These are phyloP conservation scores for Phascolomyces articulosus DNA, from an alignment of 371 early-diverging fungal genomes.

Conservation along the genomic window DNA sequence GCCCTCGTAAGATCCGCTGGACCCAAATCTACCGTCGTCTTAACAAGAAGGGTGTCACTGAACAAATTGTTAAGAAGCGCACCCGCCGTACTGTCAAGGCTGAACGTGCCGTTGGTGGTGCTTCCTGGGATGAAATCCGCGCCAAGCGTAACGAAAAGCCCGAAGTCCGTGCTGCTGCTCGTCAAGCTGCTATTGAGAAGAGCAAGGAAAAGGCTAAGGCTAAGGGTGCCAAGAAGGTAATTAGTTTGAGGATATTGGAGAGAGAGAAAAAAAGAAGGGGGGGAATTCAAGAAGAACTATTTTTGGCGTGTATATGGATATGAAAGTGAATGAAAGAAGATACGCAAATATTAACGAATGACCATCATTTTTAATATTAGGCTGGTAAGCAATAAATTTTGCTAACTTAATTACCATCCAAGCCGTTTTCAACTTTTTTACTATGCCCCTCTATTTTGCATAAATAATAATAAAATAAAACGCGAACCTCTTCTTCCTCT, in stretches of 20 bases:
- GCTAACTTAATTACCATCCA: background rate
- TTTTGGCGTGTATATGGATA: too few species aligned
- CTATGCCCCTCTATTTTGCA: background rate
- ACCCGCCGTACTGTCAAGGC: constrained; percentile 93
- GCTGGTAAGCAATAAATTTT: constrained; percentile 1
- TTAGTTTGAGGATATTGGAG: background rate
- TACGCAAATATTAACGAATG: too few species aligned
- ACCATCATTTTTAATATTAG: background rate
- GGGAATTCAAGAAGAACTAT: too few species aligned
- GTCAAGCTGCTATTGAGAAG: constrained; percentile 81
- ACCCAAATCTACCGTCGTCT: constrained; percentile 96
- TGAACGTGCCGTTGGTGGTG: constrained; percentile 96
- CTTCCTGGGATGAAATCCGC: constrained; percentile 92
- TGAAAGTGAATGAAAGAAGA: too few species aligned
- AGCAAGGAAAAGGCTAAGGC: constrained; percentile 82
- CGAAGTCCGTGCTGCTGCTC: constrained; percentile 92
- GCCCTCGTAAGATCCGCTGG: constrained; percentile 98
- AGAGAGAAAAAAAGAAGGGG: too few species aligned
- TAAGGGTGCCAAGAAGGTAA: constrained; percentile 67
- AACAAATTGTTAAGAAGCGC: constrained; percentile 96
- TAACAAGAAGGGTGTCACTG: constrained; percentile 98
- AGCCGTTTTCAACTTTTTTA: background rate
- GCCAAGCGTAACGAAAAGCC: constrained; percentile 96
- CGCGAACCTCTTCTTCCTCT: too few species aligned
- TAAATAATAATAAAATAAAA: too few species aligned